phyloP scores from a whole-genome alignment of 306 rosid genomes.

The Quercus berberidifolia region DNA sequence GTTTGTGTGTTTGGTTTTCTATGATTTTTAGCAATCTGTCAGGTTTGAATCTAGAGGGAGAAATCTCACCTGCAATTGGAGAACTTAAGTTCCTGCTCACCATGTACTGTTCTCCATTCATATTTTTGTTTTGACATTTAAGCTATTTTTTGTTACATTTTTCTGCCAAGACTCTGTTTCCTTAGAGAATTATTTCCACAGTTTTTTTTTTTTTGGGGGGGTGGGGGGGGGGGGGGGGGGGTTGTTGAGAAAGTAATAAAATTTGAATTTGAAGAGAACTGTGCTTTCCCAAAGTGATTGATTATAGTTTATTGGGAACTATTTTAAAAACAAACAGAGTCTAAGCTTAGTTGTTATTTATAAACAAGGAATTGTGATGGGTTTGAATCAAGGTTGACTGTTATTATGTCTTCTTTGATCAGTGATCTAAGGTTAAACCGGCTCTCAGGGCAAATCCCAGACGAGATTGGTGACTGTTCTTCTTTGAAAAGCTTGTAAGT shows the following conservation, averaged over 20 bases:
- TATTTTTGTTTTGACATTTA: not conserved
- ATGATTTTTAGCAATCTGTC: slow-evolving; percentile 72
- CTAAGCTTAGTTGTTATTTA: not conserved
- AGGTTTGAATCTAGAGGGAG: slow-evolving; percentile 83
- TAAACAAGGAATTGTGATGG: not conserved
- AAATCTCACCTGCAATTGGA: slow-evolving; percentile 87
- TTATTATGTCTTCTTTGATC: slow-evolving; percentile 22
- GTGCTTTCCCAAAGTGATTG: not conserved
- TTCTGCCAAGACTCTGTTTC: not conserved
- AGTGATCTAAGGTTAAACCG: slow-evolving; percentile 78
- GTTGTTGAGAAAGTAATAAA: not conserved
- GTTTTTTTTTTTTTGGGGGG: not conserved
- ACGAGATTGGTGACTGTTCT: slow-evolving; percentile 96
- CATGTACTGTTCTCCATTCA: slow-evolving; percentile 39
- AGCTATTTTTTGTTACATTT: not conserved
- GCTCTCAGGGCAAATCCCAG: slow-evolving; percentile 98
- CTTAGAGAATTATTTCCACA: not conserved
- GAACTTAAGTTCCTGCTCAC: slow-evolving; percentile 64
- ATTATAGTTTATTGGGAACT: not conserved
- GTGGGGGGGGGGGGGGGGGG: accelerated
- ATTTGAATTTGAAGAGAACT: not conserved
- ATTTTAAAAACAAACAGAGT: not conserved
- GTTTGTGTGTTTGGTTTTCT: not conserved
- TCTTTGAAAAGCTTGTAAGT: slow-evolving; percentile 65
- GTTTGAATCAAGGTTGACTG: not conserved